These are phyloP conservation scores for Metschnikowia aberdeeniae DNA, from an alignment of 805 yeast species.

Conservation along the genomic window DNA sequence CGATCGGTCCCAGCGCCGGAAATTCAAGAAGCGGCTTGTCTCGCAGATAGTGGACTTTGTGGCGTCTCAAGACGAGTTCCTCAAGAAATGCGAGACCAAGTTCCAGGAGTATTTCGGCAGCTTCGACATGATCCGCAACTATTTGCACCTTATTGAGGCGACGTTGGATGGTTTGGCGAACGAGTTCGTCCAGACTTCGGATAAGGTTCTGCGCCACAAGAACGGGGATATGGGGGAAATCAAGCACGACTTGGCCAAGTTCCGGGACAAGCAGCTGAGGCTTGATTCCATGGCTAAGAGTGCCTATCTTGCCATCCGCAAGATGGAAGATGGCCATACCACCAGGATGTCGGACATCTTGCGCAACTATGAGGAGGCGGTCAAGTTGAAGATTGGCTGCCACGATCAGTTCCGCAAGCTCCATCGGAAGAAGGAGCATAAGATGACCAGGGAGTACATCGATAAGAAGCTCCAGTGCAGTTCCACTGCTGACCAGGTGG, in stretches of 20 bases:
- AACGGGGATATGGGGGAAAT: neutral
- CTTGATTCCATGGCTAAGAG: neutral
- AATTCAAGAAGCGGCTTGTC: neutral
- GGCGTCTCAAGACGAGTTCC: neutral
- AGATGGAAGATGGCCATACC: neutral
- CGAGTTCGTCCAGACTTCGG: neutral
- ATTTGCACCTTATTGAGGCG: conserved; percentile 1
- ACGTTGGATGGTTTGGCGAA: neutral
- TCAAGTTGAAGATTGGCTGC: neutral
- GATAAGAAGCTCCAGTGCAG: neutral
- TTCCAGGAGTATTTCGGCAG: neutral
- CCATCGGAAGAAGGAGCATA: neutral
- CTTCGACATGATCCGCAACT: neutral
- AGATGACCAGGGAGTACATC: neutral
- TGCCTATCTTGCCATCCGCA: neutral
- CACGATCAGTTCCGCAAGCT: neutral
- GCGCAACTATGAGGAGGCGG: neutral
- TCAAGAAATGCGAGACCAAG: neutral
- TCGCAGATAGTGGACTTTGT: neutral
- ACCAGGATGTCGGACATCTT: neutral
- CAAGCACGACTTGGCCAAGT: neutral
- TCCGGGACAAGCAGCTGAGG: neutral
- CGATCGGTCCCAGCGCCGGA: neutral
- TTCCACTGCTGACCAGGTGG: neutral
- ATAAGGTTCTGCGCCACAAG: neutral